A percentile compares a stretch with the other conserved stretches of the same genome.
Conservation (phyloP, 179 eudicot genomes). For the Beta lomatogona region DNA sequence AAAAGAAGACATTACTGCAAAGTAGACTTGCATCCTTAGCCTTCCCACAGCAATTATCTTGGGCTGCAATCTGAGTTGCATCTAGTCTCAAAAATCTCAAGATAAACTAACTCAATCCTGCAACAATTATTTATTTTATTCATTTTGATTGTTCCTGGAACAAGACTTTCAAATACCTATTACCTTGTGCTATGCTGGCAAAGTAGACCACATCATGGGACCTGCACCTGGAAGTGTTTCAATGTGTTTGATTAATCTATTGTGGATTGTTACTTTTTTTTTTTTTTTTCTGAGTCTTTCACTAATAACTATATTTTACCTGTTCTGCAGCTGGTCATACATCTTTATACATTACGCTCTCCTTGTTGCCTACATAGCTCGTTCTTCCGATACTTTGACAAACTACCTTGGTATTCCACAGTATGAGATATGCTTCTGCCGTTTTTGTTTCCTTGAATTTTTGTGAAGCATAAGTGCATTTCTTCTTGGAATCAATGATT, state of each 20-base stretch:
- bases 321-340: conserved; percentile 89
- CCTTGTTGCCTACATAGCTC: conserved; percentile 91
- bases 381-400: conserved; percentile 85
- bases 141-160: background rate
- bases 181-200: background rate
- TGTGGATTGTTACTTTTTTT: too few relatives aligned
- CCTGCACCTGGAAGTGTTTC: background rate
- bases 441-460: background rate
- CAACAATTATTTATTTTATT: background rate
- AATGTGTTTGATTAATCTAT: conserved; percentile 5
- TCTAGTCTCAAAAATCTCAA: background rate
- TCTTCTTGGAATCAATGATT: background rate
- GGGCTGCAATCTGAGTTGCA: background rate
- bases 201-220: background rate
- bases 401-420: conserved; percentile 80
- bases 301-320: conserved; percentile 25
- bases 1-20: background rate
- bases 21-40: background rate
- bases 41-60: background rate
- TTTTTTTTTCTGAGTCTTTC: background rate
- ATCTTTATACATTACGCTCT: conserved; percentile 93
- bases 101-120: background rate
- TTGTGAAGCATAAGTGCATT: conserved; percentile 13
- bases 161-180: background rate
- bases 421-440: conserved; percentile 49